Percentiles rank a stretch among this genome's conserved stretches.
Conservation (phyloP, 2,329 filamentous ascomycete genomes). For the Alternaria metachromatica region DNA sequence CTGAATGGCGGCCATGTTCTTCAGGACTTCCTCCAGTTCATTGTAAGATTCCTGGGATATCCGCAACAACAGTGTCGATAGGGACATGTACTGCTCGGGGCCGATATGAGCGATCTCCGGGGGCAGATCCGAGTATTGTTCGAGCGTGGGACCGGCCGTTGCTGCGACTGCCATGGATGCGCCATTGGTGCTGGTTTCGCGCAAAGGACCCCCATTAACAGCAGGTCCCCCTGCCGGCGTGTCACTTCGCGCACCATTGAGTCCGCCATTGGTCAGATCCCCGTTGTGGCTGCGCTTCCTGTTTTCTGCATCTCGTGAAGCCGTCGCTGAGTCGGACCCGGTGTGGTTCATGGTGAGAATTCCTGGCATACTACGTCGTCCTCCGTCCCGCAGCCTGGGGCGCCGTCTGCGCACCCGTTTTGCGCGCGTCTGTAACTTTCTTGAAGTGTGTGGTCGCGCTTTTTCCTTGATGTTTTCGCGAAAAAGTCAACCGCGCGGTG, state of each 20-base stretch:
- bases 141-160: conserved; percentile 10
- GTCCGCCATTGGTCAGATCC: conserved; percentile 41
- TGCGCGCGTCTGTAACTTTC: conserved; percentile 8
- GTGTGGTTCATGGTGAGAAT: conserved; percentile 57
- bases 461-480: not conserved
- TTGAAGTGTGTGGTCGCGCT: not conserved
- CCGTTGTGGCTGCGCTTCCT: conserved; percentile 41
- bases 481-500: not conserved
- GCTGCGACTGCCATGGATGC: conserved; percentile 18
- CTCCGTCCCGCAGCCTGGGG: conserved; percentile 36
- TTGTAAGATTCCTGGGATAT: conserved; percentile 85
- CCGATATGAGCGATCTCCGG: conserved; percentile 72
- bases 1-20: conserved; percentile 72
- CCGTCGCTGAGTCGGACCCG: conserved; percentile 45
- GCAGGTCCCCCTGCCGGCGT: conserved; percentile 14
- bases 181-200: conserved; percentile 23
- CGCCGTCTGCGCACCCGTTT: conserved; percentile 40
- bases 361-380: conserved; percentile 55
- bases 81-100: conserved; percentile 72
- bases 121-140: conserved; percentile 47
- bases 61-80: conserved; percentile 76
- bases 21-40: conserved; percentile 73
- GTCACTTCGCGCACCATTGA: conserved; percentile 20
- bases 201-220: conserved; percentile 18
- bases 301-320: conserved; percentile 37